Conservation (phyloP, 306 rosid species). For the Casuarina equisetifolia region DNA sequence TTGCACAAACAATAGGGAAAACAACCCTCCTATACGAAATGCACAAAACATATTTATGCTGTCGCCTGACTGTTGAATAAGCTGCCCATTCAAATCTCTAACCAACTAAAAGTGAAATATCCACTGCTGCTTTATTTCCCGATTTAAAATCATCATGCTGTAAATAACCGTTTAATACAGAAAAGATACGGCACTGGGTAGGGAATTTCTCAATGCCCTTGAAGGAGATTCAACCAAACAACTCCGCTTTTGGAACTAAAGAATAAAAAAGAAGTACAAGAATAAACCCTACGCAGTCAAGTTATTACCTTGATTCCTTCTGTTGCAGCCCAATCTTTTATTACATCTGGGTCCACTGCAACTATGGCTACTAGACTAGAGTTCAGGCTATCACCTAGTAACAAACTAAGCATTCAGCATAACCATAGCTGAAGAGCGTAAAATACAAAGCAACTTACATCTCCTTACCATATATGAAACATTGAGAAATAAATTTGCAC, state of each 20-base stretch:
- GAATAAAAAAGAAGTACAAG: not conserved
- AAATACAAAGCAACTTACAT: conserved; percentile 14
- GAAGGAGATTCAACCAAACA: not conserved
- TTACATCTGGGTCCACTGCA: conserved; percentile 68
- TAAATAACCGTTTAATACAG: not conserved
- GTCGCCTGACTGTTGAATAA: not conserved
- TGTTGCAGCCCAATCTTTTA: conserved; percentile 82
- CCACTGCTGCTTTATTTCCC: not conserved
- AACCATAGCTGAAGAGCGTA: conserved; percentile 7
- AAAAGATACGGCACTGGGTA: not conserved
- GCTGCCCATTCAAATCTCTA: not conserved
- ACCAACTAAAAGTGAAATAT: not conserved
- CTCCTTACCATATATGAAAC: conserved; percentile 86
- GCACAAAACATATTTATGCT: not conserved
- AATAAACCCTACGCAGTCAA: not conserved
- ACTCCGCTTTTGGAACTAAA: not conserved
- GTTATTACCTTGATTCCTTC: conserved; percentile 61
- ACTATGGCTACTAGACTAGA: conserved; percentile 79
- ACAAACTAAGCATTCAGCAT: conserved; percentile 33
- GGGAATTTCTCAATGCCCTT: not conserved
- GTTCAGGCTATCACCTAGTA: conserved; percentile 91
- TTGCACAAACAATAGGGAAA: not conserved
- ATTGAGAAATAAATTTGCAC: conserved; percentile 85
- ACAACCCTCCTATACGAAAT: not conserved
- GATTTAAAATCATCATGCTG: not conserved